Evolutionary conservation across 2,329 filamentous ascomycete species (phyloP), one percentile per base, ranked within the genome.

Genomic region (Escovopsis weberi): DNA sequence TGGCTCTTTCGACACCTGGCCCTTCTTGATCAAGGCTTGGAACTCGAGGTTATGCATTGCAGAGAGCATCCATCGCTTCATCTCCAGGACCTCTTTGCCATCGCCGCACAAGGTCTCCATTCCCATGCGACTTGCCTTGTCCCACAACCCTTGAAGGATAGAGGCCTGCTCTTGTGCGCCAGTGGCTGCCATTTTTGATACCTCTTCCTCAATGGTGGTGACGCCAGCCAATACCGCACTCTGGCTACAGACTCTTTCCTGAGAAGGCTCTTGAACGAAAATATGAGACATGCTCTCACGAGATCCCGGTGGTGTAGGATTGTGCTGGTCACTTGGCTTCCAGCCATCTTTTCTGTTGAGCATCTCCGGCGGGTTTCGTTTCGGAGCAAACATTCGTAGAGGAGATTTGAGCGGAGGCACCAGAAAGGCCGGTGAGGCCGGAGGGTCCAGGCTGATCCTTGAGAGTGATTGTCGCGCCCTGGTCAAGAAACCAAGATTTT

Each of bases 1-100:
- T 39, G 41, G 26, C 6, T 44, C 26, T 7, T 34, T 38, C 8
- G 35, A 35, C 15, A 41, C 34, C n/a, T 18, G 26, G 38, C 12
- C 34, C 4, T 37, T 40, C 12, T 33, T 18, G 1, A 48, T 44
- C 7, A 53, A 47, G 9, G 52, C 38, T 11, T 54, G 44, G 8
- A 45, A 43, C 33, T 64, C 66, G 51, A 67, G 62, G 48, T 61
- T 63, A 47, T 68, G 66, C 41, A 82, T 59, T 1, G 68, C 68
- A 26, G 70, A 76, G 32, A 80, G 62, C 61, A 85, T 70, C 75
- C 75, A 80, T 23, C 48, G 47, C 34, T 43, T 45, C 10, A 45
- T 45, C 26, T 52, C 43, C 10, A 41, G 37, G 10, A 35, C 34
- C 9, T 36, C 32, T 3, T 33, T 28, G 12, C 40, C 40, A 12